Evolutionary conservation across 257 asterid species (phyloP), one percentile per base, ranked within the genome.

Genomic region (Coffea eugenioides): DNA sequence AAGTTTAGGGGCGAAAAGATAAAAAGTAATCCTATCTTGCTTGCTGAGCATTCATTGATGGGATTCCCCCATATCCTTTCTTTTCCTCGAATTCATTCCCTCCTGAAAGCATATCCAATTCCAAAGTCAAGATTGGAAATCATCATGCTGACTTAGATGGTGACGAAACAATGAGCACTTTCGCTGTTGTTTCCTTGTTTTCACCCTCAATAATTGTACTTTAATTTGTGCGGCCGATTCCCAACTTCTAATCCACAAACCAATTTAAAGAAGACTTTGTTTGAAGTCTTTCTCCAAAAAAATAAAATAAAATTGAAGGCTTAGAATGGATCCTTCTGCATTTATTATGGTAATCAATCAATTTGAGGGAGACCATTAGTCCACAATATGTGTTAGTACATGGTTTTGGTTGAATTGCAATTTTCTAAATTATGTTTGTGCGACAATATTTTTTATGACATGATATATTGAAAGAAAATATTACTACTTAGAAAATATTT

Each of bases 101-200:
- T 4, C 43, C 46, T 49, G 8, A 2, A 9, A 0, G 10, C 12
- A 72, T 25, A 14, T 25, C 62, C 9, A 48, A 23, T 48, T 15
- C 15, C 6, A 14, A 73, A 80, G 79, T 80, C 79, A 65, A 64
- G 79, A 73, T 65, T 80, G 66, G 71, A 12, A 43, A 78, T 73
- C 69, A 74, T 67, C 69, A 66, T 41, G 8, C 34, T 7, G 79
- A 39, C 54, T 25, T 18, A 16, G 69, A 43, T 77, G 75, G 31
- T 31, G 74, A 25, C 15, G 18, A 51, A 67, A 68, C 20, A 27
- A 41, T 69, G 48, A 49, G 36, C 68, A 64, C 52, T 72, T 73
- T 69, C 12, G 66, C 62, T 16, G 0, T 12, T 16, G 31, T 34
- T 73, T 31, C 77, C 77, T 65, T 27, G 15, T 6, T 12, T 41